Evolutionary conservation across 2,329 filamentous ascomycete genomes (phyloP).

Genomic region (Pseudocercospora musae): DNA sequence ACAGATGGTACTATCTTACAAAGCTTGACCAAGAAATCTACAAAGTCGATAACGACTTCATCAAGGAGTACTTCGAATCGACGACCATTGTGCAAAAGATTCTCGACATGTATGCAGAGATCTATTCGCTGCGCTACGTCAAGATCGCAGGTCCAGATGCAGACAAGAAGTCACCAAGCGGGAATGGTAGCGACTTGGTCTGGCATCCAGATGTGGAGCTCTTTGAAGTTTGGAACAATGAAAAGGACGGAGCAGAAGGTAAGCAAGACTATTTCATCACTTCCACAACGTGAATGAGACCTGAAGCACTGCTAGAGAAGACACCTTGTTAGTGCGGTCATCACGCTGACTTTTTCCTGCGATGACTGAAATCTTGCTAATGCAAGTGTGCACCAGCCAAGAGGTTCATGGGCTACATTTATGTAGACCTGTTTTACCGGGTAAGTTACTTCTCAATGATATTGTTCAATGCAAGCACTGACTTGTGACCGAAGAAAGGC

Average conservation of each 20-base stretch:
- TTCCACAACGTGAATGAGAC: neutral
- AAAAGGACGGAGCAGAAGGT: neutral
- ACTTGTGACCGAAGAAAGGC: neutral
- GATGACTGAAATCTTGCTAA: neutral
- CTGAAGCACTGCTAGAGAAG: neutral
- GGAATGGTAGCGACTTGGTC: slow-evolving; percentile 2
- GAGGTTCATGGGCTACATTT: slow-evolving; percentile 2
- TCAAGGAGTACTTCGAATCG: slow-evolving; percentile 36
- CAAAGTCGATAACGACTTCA: slow-evolving; percentile 72
- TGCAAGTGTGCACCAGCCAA: neutral
- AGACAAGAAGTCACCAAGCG: neutral
- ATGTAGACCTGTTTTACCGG: slow-evolving; percentile 3
- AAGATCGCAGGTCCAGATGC: slow-evolving; percentile 1
- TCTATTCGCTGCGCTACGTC: neutral
- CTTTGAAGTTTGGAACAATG: slow-evolving; percentile 5
- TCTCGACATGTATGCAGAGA: slow-evolving; percentile 10
- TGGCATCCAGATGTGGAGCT: neutral
- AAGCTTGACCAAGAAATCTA: slow-evolving; percentile 37
- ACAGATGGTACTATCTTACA: neutral
- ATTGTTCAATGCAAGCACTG: neutral
- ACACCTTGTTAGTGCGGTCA: neutral
- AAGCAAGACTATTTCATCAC: neutral
- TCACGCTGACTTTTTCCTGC: neutral
- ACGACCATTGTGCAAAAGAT: neutral
- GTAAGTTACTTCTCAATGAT: neutral